Evolutionary conservation across 257 asterid genomes (phyloP).

Genomic region (Solanum sejunctum): DNA sequence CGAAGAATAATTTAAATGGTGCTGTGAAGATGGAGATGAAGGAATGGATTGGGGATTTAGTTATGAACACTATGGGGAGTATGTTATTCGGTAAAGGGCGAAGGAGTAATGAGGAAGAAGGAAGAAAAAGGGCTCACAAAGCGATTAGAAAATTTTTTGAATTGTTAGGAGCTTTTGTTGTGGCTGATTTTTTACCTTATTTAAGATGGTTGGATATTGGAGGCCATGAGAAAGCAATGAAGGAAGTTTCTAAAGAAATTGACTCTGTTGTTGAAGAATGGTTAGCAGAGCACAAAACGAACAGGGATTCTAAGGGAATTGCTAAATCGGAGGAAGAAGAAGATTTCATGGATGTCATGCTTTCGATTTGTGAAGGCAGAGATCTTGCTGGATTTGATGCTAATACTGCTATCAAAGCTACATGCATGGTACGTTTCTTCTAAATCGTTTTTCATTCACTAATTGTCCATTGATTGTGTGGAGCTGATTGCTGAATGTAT

Average conservation of each 20-base stretch:
- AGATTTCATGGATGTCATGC: conserved; percentile 19
- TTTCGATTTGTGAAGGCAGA: not conserved
- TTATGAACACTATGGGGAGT: conserved; percentile 5
- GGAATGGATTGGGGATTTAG: conserved; percentile 13
- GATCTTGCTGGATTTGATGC: conserved; percentile 6
- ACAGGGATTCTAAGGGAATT: not conserved
- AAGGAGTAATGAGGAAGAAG: not conserved
- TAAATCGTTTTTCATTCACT: not conserved
- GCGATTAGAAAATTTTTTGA: conserved; percentile 9
- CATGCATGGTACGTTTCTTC: conserved; percentile 12
- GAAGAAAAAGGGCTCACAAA: conserved; percentile 1
- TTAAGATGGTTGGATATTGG: conserved; percentile 18
- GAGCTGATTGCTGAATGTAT: not conserved
- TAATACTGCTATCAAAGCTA: conserved; percentile 12
- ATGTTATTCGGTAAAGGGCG: conserved; percentile 14
- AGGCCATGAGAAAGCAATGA: conserved; percentile 21
- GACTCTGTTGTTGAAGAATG: conserved; percentile 16
- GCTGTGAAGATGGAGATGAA: conserved; percentile 14
- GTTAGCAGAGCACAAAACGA: conserved; percentile 16
- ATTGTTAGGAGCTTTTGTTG: not conserved
- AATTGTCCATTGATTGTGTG: not conserved
- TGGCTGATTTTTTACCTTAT: conserved; percentile 14
- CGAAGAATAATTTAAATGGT: not conserved
- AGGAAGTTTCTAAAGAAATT: conserved; percentile 5
- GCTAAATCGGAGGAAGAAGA: not conserved